A percentile compares a stretch with the other conserved stretches of the same genome.
Evolutionary conservation across 441 rosid genomes (phyloP).

Genomic region (Kokia cookei): DNA sequence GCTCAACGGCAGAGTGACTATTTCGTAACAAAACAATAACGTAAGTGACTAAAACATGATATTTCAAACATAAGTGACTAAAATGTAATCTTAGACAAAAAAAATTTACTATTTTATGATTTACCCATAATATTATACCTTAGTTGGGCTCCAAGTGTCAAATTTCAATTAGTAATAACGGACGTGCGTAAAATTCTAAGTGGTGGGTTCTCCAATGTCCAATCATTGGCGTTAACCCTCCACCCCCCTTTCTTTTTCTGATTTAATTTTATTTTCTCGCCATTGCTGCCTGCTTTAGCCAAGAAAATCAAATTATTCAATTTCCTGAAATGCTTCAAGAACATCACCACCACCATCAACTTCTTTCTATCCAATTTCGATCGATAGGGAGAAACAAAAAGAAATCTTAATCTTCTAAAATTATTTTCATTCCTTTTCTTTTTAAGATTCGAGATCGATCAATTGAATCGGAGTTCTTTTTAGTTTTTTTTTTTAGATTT

Average conservation of each 20-base stretch:
- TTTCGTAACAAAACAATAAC: too few relatives aligned
- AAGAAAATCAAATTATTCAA: neutral
- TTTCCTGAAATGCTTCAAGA: neutral
- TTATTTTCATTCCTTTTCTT: neutral
- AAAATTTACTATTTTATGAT: too few relatives aligned
- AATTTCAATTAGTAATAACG: neutral
- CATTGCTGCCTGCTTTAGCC: neutral
- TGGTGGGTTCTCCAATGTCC: neutral
- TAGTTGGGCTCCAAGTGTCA: too few relatives aligned
- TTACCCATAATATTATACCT: too few relatives aligned
- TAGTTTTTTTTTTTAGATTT: neutral
- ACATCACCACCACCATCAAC: neutral
- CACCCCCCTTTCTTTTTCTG: too few relatives aligned
- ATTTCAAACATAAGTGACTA: too few relatives aligned
- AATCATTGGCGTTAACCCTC: neutral
- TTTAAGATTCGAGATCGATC: neutral
- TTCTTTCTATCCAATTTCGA: neutral
- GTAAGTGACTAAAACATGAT: too few relatives aligned
- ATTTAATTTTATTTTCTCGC: too few relatives aligned
- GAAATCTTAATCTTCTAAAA: neutral
- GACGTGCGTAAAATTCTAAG: neutral
- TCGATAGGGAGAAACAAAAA: neutral
- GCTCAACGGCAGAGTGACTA: too few relatives aligned
- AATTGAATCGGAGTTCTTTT: neutral
- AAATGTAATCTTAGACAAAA: too few relatives aligned